Conservation (phyloP, 345 rosid species). For the Luvunga scandens region DNA sequence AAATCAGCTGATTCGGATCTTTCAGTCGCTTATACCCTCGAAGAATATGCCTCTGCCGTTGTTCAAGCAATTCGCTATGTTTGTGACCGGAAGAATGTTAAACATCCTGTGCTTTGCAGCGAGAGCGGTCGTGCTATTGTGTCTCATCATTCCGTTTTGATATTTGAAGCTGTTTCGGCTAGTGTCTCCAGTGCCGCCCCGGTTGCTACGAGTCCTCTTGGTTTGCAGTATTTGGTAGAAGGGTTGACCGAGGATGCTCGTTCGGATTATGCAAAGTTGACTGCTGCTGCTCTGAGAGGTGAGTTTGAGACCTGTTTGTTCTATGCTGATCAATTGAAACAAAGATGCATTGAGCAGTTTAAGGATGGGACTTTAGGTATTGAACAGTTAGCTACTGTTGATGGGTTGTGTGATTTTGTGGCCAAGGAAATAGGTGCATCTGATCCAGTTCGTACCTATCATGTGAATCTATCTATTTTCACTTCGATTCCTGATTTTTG, state of each 20-base stretch:
- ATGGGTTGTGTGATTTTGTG: conserved; percentile 75
- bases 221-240: conserved; percentile 56
- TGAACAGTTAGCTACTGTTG: conserved; percentile 82
- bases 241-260: conserved; percentile 63
- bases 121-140: conserved; percentile 94
- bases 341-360: conserved; percentile 73
- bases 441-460: conserved; percentile 62
- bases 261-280: conserved; percentile 49
- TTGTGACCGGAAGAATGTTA: conserved; percentile 65
- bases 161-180: conserved; percentile 75
- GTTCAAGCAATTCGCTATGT: conserved; percentile 59
- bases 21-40: conserved; percentile 78
- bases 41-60: conserved; percentile 84
- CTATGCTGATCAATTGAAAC: conserved; percentile 77
- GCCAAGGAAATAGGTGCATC: conserved; percentile 49
- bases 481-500: conserved; percentile 98
- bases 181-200: conserved; percentile 21
- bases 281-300: conserved; percentile 55
- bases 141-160: conserved; percentile 81
- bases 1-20: conserved; percentile 78
- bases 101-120: conserved; percentile 80
- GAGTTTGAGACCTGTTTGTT: conserved; percentile 65
- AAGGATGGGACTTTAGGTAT: conserved; percentile 76
- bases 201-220: conserved; percentile 22
- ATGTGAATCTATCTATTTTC: conserved; percentile 80